Percentiles rank a stretch among this genome's conserved stretches.
These are phyloP conservation scores for Fusarium buxicola DNA, from an alignment of 2,329 filamentous ascomycete species.

Conservation along the genomic window DNA sequence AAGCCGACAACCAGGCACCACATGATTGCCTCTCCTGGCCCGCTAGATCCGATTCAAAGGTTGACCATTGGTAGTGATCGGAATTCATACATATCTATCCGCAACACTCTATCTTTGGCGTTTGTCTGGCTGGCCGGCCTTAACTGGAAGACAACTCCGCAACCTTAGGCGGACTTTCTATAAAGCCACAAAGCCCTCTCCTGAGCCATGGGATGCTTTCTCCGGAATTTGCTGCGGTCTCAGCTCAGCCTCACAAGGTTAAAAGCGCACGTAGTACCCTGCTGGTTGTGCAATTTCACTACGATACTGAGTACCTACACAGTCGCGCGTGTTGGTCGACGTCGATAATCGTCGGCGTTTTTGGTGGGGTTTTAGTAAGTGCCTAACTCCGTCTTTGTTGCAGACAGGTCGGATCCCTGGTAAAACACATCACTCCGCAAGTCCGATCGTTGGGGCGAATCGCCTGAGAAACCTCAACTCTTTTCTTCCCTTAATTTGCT, in stretches of 20 bases:
- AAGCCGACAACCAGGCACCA: slow-evolving; percentile 3
- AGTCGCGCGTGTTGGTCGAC: slow-evolving; percentile 30
- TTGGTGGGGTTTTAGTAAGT: slow-evolving; percentile 24
- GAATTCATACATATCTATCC: slow-evolving; percentile 25
- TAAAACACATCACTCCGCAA: slow-evolving; percentile 32
- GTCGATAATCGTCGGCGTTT: slow-evolving; percentile 21
- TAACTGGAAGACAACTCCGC: slow-evolving; percentile 22
- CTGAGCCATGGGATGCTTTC: slow-evolving; percentile 1
- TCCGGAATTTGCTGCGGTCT: background rate
- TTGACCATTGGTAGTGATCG: slow-evolving; percentile 8
- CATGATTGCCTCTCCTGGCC: background rate
- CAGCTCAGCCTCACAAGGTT: slow-evolving; percentile 23
- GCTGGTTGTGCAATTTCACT: slow-evolving; percentile 1
- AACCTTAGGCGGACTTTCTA: slow-evolving; percentile 10
- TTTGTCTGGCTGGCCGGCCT: background rate
- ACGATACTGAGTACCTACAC: background rate
- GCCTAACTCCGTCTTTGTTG: slow-evolving; percentile 34
- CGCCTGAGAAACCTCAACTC: slow-evolving; percentile 40
- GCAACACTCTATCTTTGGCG: slow-evolving; percentile 6
- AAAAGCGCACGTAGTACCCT: slow-evolving; percentile 10
- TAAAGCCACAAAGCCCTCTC: slow-evolving; percentile 15
- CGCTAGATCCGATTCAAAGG: slow-evolving; percentile 1
- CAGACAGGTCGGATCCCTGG: slow-evolving; percentile 17
- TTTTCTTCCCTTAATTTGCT: slow-evolving; percentile 14
- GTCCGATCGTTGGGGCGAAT: slow-evolving; percentile 35